A percentile compares a stretch with the other conserved stretches of the same genome.
These are phyloP conservation scores for Cyclostephanos tholiformis DNA, from an alignment of 108 stramenopile genomes.

Conservation along the genomic window DNA sequence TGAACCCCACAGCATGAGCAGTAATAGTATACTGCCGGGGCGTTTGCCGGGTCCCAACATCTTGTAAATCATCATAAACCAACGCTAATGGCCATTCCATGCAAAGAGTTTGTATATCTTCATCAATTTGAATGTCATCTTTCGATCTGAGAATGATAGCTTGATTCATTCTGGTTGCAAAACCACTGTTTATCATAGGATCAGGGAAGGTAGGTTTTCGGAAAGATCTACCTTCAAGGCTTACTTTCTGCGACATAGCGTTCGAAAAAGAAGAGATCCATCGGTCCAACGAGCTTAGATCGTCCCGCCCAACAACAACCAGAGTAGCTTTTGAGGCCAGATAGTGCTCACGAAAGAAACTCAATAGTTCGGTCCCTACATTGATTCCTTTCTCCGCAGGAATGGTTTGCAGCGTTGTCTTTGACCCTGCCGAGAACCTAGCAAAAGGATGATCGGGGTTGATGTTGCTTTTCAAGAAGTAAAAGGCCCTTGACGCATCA, in stretches of 20 bases:
- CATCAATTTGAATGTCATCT: slow-evolving; percentile 45
- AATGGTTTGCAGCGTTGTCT: slow-evolving; percentile 57
- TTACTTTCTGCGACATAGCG: slow-evolving; percentile 49
- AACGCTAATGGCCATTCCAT: slow-evolving; percentile 70
- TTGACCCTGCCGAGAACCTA: slow-evolving; percentile 59
- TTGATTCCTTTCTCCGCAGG: slow-evolving; percentile 56
- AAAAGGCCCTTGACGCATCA: slow-evolving; percentile 52
- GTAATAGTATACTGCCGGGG: slow-evolving; percentile 43
- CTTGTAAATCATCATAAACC: slow-evolving; percentile 38
- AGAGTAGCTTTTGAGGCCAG: slow-evolving; percentile 60
- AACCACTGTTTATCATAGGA: slow-evolving; percentile 11
- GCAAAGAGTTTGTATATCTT: slow-evolving; percentile 59
- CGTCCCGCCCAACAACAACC: slow-evolving; percentile 62
- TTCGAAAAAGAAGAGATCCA: slow-evolving; percentile 65
- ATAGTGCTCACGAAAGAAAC: slow-evolving; percentile 66
- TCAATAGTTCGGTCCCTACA: slow-evolving; percentile 48
- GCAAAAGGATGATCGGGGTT: slow-evolving; percentile 75
- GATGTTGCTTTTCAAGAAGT: slow-evolving; percentile 62
- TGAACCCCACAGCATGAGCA: slow-evolving; percentile 67
- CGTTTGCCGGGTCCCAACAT: slow-evolving; percentile 13
- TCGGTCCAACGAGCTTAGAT: slow-evolving; percentile 57
- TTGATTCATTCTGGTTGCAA: slow-evolving; percentile 27
- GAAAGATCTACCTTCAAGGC: background rate
- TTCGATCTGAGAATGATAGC: slow-evolving; percentile 58
- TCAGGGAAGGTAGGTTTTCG: slow-evolving; percentile 16